Evolutionary conservation across 2,329 filamentous ascomycete species (phyloP).

Genomic region (Exserohilum rostratum): DNA sequence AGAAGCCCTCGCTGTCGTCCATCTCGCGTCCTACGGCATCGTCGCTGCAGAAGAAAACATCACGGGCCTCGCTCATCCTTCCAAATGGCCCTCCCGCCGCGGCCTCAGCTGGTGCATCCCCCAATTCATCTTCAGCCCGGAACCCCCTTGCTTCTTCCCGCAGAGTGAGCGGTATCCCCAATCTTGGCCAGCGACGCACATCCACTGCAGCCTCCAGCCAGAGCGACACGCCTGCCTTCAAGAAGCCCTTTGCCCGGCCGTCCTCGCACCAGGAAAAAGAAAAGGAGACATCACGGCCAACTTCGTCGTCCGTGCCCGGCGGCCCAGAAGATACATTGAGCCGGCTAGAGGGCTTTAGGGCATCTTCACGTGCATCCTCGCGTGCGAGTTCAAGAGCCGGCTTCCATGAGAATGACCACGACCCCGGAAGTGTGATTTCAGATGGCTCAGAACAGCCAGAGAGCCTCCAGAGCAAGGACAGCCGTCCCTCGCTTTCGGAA

Average conservation of each 20-base stretch:
- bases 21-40: slow-evolving; percentile 23
- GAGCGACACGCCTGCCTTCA: slow-evolving; percentile 42
- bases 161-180: slow-evolving; percentile 30
- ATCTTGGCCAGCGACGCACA: slow-evolving; percentile 22
- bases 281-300: slow-evolving; percentile 24
- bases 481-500: slow-evolving; percentile 72
- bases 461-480: slow-evolving; percentile 40
- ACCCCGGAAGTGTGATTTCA: slow-evolving; percentile 23
- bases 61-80: slow-evolving; percentile 35
- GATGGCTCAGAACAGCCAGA: slow-evolving; percentile 18
- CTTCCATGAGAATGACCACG: slow-evolving; percentile 40
- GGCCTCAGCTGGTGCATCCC: slow-evolving; percentile 15
- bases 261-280: slow-evolving; percentile 43
- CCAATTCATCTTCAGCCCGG: slow-evolving; percentile 25
- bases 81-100: slow-evolving; percentile 26
- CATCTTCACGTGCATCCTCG: slow-evolving; percentile 52
- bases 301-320: slow-evolving; percentile 14
- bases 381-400: slow-evolving; percentile 45
- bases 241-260: slow-evolving; percentile 45
- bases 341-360: slow-evolving; percentile 51
- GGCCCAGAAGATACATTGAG: slow-evolving; percentile 50
- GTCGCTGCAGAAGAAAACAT: slow-evolving; percentile 41
- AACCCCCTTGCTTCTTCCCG: slow-evolving; percentile 32
- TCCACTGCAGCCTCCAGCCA: slow-evolving; percentile 6
- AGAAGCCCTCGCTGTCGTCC: slow-evolving; percentile 39